Conservation (phyloP, 257 asterid genomes). For the Henckelia pumila region DNA sequence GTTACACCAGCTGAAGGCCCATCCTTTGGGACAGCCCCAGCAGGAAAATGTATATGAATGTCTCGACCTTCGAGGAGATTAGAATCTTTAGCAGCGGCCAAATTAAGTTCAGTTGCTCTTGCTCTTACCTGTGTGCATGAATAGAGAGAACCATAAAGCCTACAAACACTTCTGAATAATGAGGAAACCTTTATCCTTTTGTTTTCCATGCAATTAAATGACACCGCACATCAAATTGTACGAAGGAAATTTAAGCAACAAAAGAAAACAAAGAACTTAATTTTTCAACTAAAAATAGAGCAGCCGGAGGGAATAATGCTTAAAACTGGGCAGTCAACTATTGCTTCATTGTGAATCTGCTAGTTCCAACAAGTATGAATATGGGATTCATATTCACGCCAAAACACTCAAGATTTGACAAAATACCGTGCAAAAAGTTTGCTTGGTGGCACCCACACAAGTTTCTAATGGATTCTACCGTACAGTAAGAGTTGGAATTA, state of each 20-base stretch:
- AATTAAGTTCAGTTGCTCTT: constrained; percentile 84
- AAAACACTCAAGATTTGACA: constrained; percentile 15
- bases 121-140: constrained; percentile 63
- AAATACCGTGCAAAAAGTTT: constrained; percentile 2
- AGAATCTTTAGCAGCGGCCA: constrained; percentile 60
- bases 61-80: constrained; percentile 88
- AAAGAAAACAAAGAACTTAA: background rate
- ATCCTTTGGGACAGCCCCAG: constrained; percentile 98
- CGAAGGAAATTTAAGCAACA: background rate
- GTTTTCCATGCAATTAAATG: background rate
- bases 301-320: background rate
- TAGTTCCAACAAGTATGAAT: background rate
- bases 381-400: constrained; percentile 2
- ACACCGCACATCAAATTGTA: background rate
- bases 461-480: constrained; percentile 9
- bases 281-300: background rate
- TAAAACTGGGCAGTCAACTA: background rate
- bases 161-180: background rate
- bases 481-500: background rate
- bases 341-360: background rate
- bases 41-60: constrained; percentile 96
- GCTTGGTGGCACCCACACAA: constrained; percentile 16
- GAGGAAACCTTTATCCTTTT: background rate
- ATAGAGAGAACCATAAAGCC: constrained; percentile 18
- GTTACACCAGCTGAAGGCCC: constrained; percentile 99